Base-by-base conservation (phyloP, 2,329 filamentous ascomycete species). In the Tolypocladium cylindrosporum region DNA sequence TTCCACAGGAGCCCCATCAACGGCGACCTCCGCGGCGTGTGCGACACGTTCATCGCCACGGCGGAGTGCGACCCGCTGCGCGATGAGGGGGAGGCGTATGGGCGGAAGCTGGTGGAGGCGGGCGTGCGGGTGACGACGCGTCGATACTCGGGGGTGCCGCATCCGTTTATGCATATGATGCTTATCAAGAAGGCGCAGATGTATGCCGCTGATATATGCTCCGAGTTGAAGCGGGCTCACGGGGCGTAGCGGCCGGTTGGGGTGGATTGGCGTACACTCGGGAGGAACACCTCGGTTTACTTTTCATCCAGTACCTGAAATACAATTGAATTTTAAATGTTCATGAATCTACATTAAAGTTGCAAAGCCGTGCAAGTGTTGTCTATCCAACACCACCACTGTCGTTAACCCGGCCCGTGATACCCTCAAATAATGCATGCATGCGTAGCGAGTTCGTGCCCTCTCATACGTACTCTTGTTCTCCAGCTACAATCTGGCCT, bases 71-170 rank as follows among this genome's bases (percentile, higher is more conserved):
- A 60, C 36, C 55, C 56, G 31, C 52, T 60, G 37, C 42, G 58
- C 13, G 58, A 60, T 27, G 58, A 60, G 37, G 58, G 55, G 5
- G 55, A 58, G 58, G 58, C 58, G 24, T 60, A 56, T 31, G 58
- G 39, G 24, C 21, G n/a, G 37, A 45, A 48, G 58, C 39, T 60
- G 16, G 36, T 55, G 3, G 42, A 57, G 34, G 53, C 41, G 16
- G 56, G 58, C 13, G 53, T 53, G 24, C 42, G 43, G 24, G 56
- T 55, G 21, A 54, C 52, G 2, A 16, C 43, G 13, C 40, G 56
- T 39, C 55, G 58, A 36, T 60, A 55, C 43, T 48, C 53, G 27
- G 56, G 55, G 16, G 53, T 60, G 19, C 58, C 55, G 43, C 56
- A 60, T 52, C 43, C 45, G 16, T 58, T 58, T 43, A 58, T 58